Base-by-base conservation (phyloP, 2,329 filamentous ascomycete genomes). In the Fusarium sp. region DNA sequence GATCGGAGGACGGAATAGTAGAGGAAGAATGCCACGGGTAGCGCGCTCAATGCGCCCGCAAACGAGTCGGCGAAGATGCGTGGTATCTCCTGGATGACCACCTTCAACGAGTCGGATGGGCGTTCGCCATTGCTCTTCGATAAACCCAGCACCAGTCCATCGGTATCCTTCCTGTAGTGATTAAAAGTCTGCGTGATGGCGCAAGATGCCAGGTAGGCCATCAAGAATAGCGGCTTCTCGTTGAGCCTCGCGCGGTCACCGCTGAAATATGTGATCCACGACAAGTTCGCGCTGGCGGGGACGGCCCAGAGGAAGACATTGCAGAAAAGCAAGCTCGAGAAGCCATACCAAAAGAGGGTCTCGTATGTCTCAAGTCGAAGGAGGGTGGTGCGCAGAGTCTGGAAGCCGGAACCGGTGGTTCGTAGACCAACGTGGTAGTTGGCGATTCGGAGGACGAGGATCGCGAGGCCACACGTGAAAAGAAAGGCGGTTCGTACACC, bases 391-490 rank as follows among this genome's bases (percentile, higher is more conserved):
- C 83, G 84, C 65, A 96, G 88, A 9, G 91, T 93, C 68, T 92
- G 86, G 76, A 92, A 87, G 56, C 90, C 88, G 5, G 93, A 94
- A 66, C 87, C 86, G 42, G 93, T 92, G 20, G 93, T 95, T 80
- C 93, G 89, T 68, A 89, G 82, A 76, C 93, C 93, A 73, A 93
- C 88, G 80, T 96, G 94, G 83, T 95, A 91, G 81, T 95, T 93
- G 52, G 93, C 91, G 79, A 98, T 94, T 79, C 95, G 94, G 61
- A 98, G 89, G 76, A 98, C 89, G 84, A 97, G 94, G 75, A 98
- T 89, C 66, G 91, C 86, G 69, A 98, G 89, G 69, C 91, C 91
- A 77, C 92, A 93, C 71, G 93, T 85, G 84, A 95, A 96, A 73
- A 98, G 89, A 71, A 95, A 88, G 18, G 92, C 80, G 7, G 94